A percentile compares a stretch with the other conserved stretches of the same genome.
These are phyloP conservation scores for Gloeostereum incarnatum DNA, from an alignment of 768 basidiomycete species.

Conservation along the genomic window DNA sequence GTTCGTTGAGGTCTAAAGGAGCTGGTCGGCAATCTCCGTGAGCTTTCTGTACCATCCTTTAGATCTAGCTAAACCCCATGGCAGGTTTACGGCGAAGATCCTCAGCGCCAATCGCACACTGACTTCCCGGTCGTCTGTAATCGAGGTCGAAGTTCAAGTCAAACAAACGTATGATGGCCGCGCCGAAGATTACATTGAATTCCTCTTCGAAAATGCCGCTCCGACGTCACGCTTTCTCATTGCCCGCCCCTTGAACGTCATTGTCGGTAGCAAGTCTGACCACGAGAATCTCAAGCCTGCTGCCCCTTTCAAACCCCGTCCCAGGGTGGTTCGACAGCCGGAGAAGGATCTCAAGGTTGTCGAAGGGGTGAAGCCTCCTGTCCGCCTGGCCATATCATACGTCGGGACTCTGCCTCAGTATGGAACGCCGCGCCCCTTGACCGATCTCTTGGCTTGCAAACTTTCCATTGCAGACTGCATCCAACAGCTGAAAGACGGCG, in stretches of 20 bases:
- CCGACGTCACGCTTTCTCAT: constrained; percentile 33
- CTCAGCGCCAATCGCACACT: no score
- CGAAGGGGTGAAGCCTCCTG: constrained; percentile 25
- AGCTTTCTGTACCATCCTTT: not conserved
- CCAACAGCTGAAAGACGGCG: no score
- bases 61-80: no score
- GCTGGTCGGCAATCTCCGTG: not conserved
- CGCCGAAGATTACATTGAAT: constrained; percentile 37
- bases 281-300: constrained; percentile 35
- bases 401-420: constrained; percentile 19
- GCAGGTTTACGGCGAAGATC: no score
- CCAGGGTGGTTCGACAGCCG: constrained; percentile 8
- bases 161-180: no score
- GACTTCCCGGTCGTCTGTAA: no score
- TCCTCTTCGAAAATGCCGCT: constrained; percentile 29
- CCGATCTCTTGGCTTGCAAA: no score
- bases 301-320: constrained; percentile 29
- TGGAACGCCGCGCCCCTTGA: no score
- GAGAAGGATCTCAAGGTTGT: constrained; percentile 15
- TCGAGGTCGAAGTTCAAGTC: no score
- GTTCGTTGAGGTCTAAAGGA: not conserved
- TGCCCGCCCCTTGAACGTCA: constrained; percentile 31
- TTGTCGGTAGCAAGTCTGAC: constrained; percentile 40
- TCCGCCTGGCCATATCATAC: constrained; percentile 29
- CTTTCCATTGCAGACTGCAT: no score